Evolutionary conservation across 495 filamentous ascomycete species (phyloP).

Genomic region (Penicillium coffeae): DNA sequence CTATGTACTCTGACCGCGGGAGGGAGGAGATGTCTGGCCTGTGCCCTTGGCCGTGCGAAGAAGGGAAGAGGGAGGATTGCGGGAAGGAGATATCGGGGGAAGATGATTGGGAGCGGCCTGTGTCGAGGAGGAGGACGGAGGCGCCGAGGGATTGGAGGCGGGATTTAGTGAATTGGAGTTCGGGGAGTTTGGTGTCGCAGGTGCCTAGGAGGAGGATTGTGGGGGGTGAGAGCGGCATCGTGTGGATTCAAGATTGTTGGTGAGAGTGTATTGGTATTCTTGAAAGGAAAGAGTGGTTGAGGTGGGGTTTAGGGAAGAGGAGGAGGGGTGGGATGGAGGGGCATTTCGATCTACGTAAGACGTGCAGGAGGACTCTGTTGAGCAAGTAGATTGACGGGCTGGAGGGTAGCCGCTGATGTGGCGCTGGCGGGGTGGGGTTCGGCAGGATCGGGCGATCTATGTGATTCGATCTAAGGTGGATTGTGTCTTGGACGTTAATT

Average conservation of each 20-base stretch:
- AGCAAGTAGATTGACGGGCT: too few species aligned
- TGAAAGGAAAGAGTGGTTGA: too few species aligned
- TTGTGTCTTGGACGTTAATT: not conserved
- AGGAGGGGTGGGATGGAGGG: not conserved
- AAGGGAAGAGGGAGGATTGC: slow-evolving; percentile 34
- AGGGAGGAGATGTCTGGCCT: slow-evolving; percentile 18
- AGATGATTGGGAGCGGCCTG: slow-evolving; percentile 41
- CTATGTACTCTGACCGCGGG: slow-evolving; percentile 48
- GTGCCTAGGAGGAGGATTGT: slow-evolving; percentile 62
- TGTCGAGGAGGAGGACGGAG: slow-evolving; percentile 53
- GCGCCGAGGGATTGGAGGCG: slow-evolving; percentile 34
- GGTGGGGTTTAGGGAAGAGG: not conserved
- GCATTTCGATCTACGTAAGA: too few species aligned
- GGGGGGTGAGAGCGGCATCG: slow-evolving; percentile 18
- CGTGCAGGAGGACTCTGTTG: too few species aligned
- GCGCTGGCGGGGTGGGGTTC: not conserved
- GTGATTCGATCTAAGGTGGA: not conserved
- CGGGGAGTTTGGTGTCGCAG: slow-evolving; percentile 62
- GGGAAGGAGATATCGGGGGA: slow-evolving; percentile 46
- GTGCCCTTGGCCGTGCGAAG: not conserved
- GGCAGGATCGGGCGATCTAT: not conserved
- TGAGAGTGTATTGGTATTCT: too few species aligned
- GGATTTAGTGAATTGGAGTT: slow-evolving; percentile 54
- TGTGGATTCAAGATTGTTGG: not conserved
- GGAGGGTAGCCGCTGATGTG: too few species aligned